Conservation (phyloP, 176 grass and related monocot genomes). For the Triticum monococcum region DNA sequence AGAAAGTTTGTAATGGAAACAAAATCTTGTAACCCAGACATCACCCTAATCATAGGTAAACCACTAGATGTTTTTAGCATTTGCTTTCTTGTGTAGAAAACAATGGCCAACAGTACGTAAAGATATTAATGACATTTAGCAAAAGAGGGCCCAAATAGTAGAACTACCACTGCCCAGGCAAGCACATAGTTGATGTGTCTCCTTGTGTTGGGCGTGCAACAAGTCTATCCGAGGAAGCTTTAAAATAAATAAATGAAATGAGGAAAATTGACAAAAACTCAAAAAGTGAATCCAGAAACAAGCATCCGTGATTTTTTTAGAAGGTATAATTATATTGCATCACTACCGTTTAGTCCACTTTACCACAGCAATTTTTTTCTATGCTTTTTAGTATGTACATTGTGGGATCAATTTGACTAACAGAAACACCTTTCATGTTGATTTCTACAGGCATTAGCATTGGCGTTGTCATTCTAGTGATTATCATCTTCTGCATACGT, state of each 20-base stretch:
- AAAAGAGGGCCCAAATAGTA: neutral
- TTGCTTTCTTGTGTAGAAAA: neutral
- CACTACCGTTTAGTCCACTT: neutral
- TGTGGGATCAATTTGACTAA: neutral
- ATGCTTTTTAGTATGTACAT: neutral
- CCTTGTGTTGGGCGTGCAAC: neutral
- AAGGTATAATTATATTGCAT: neutral
- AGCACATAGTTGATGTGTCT: neutral
- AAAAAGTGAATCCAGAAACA: neutral
- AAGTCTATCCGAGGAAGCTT: neutral
- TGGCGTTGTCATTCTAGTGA: neutral
- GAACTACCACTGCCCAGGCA: neutral
- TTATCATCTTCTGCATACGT: neutral
- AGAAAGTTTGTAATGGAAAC: slow-evolving; percentile 23
- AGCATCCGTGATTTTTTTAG: neutral
- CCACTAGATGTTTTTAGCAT: neutral
- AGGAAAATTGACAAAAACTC: neutral
- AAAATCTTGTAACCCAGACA: slow-evolving; percentile 31
- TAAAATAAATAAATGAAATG: neutral
- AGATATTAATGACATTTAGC: neutral
- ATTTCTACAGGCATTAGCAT: slow-evolving; percentile 27
- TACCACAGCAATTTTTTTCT: neutral
- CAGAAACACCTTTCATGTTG: neutral
- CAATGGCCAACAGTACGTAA: neutral
- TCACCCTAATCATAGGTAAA: slow-evolving; percentile 32